Percentiles rank a stretch among this genome's conserved stretches.
Conservation (phyloP, 352 stramenopile genomes). For the Phytophthora vignae region DNA sequence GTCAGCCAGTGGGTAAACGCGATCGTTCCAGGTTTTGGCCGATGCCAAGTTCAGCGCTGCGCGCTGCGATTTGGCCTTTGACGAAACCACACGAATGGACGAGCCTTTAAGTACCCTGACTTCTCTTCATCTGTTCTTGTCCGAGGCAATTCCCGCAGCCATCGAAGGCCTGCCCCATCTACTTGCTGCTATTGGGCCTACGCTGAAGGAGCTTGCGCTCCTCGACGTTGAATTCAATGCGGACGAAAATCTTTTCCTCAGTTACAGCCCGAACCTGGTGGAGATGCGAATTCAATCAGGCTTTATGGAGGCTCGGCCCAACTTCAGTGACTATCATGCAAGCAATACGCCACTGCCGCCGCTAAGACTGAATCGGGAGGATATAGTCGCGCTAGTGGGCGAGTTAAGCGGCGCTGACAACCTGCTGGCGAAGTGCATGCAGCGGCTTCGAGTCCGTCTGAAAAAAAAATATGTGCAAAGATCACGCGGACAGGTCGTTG, state of each 20-base stretch:
- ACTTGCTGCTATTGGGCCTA: neutral
- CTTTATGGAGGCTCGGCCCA: neutral
- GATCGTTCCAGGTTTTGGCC: neutral
- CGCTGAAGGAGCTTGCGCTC: neutral
- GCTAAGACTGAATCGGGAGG: neutral
- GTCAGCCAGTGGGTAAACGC: neutral
- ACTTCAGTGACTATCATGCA: neutral
- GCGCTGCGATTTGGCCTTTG: no score
- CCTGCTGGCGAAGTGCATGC: neutral
- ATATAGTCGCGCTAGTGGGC: neutral
- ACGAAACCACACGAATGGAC: no score
- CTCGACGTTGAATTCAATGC: neutral
- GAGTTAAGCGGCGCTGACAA: neutral
- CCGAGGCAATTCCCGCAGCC: neutral
- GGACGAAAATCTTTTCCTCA: neutral
- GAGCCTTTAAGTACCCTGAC: neutral
- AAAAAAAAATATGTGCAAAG: neutral
- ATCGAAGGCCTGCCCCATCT: neutral
- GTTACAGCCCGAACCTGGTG: neutral
- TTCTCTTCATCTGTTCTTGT: neutral
- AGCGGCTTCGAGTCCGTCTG: neutral
- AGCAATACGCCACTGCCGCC: neutral
- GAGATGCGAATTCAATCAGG: neutral
- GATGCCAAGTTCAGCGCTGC: neutral
- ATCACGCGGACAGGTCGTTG: neutral